Base-by-base conservation (phyloP, 805 yeast genomes). In the Schizosaccharomyces pombe region DNA sequence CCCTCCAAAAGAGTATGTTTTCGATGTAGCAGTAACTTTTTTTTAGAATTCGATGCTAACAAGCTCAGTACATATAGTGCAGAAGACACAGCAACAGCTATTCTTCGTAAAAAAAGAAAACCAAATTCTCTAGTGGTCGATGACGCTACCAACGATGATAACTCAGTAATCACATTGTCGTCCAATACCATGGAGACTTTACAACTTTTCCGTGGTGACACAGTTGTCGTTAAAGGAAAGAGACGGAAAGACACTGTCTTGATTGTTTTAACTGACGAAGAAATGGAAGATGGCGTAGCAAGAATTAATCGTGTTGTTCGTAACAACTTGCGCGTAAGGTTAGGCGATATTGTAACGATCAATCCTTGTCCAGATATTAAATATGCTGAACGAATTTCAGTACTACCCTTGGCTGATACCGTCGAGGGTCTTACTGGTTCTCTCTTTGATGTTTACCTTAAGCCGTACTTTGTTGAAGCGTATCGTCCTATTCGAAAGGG, bases 401-500 rank as follows among this genome's bases (percentile, higher is more conserved):
- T 89, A 52, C 73, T 91, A 68, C 98, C 99, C 56, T 84, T 91
- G 65, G 94, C 96, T 57, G 98, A 91, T 65, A 87, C 98, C 55
- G 89, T 91, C 60, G 98, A 91, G 71, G 98, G 98, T 58, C 75
- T 91, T 57, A 91, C 96, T 14, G 98, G 98, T 59, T 85, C 95
- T 8, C 72, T 91, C 61, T 91, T 91, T 62, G 99, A 91, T 64
- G 95, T 87, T 26, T 91, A 82, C 72, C 76, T 91, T 67, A 91
- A 91, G 72, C 98, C 98, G 43, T 91, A 91, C 72, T 91, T 91
- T 66, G 96, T 91, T 49, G 99, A 91, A 71, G 96, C 98, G 56
- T 91, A 91, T 71, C 81, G 98, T 70, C 98, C 98, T 3, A 95
- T 91, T 40, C 82, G 96, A 70, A 89, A 87, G 67, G 96, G 96